phyloP scores from a whole-genome alignment of 352 stramenopile species.

The Phytophthora kernoviae region DNA sequence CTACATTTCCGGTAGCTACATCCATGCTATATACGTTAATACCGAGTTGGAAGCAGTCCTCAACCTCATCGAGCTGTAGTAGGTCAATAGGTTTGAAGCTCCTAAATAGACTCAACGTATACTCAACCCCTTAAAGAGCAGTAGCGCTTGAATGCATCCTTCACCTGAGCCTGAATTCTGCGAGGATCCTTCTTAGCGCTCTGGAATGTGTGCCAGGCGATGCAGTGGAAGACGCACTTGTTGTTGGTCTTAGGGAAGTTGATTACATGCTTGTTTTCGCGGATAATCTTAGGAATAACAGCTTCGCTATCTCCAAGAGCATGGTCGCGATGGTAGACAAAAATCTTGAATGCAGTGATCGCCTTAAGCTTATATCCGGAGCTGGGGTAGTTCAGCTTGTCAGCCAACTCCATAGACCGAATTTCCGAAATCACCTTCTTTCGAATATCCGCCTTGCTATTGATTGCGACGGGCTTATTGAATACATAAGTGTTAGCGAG shows the following conservation, averaged over 20 bases:
- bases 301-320: conserved; percentile 14
- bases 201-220: too few species aligned
- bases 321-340: conserved; percentile 16
- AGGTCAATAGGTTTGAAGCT: conserved; percentile 9
- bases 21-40: neutral
- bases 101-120: conserved; percentile 4
- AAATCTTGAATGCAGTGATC: conserved; percentile 10
- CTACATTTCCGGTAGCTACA: neutral
- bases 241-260: conserved; percentile 1
- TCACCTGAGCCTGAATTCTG: too few species aligned
- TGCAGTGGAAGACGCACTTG: conserved; percentile 1
- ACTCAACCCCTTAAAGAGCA: neutral
- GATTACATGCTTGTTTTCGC: too few species aligned
- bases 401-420: too few species aligned
- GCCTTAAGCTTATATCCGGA: conserved; percentile 9
- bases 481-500: too few species aligned
- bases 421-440: too few species aligned
- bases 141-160: too few species aligned
- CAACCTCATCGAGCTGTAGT: conserved; percentile 7
- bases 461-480: too few species aligned
- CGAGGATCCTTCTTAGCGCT: too few species aligned
- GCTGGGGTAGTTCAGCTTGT: neutral
- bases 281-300: too few species aligned
- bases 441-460: too few species aligned
- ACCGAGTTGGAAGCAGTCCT: conserved; percentile 2